Percentiles rank a stretch among this genome's conserved stretches.
Conservation (phyloP, 108 stramenopile genomes). For the Nitzschia sp. region DNA sequence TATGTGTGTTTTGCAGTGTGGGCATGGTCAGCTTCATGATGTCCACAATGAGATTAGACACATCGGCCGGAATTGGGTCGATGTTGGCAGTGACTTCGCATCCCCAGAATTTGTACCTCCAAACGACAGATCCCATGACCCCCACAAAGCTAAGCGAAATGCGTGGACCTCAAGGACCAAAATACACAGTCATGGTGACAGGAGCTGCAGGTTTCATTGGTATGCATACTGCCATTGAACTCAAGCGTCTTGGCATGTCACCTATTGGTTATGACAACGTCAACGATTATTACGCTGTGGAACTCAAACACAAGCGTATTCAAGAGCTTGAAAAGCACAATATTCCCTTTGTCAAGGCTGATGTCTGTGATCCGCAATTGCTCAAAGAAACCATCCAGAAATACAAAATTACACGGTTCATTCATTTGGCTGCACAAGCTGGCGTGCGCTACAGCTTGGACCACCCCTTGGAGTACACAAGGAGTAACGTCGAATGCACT, state of each 20-base stretch:
- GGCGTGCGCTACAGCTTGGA: constrained; percentile 45
- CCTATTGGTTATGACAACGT: constrained; percentile 43
- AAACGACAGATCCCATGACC: constrained; percentile 7
- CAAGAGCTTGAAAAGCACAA: constrained; percentile 19
- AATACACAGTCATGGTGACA: constrained; percentile 39
- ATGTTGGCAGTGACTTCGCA: background rate
- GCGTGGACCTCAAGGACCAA: constrained; percentile 35
- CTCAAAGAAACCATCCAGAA: constrained; percentile 27
- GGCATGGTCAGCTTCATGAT: constrained; percentile 15
- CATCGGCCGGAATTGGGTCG: background rate
- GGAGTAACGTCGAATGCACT: constrained; percentile 39
- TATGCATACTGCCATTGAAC: constrained; percentile 36
- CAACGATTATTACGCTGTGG: constrained; percentile 30
- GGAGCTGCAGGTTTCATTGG: constrained; percentile 42
- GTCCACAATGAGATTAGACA: background rate
- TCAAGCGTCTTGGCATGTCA: constrained; percentile 35
- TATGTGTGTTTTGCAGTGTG: constrained; percentile 13
- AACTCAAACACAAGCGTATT: constrained; percentile 31
- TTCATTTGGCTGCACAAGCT: constrained; percentile 44
- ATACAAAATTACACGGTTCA: constrained; percentile 40
- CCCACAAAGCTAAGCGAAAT: background rate
- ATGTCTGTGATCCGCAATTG: constrained; percentile 32
- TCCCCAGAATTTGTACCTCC: constrained; percentile 8
- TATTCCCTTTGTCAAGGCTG: constrained; percentile 32
- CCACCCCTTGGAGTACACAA: constrained; percentile 38